A percentile compares a stretch with the other conserved stretches of the same genome.
Conservation (phyloP, 2,329 filamentous ascomycete species). For the Colletotrichum somersetense region DNA sequence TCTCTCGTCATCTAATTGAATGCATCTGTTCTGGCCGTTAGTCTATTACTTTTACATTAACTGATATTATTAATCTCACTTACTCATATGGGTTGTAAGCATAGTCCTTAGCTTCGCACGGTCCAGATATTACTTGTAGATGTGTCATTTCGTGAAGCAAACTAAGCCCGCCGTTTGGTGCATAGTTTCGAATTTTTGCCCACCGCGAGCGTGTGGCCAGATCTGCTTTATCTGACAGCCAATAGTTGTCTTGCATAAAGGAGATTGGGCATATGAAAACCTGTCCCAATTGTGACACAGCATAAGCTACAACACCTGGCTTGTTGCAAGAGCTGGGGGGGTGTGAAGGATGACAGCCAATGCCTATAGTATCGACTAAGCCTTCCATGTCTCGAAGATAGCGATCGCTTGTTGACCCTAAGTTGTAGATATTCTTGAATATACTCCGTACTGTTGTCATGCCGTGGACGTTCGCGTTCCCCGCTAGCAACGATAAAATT, state of each 20-base stretch:
- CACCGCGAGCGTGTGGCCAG: neutral
- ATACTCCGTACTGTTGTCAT: too few relatives aligned
- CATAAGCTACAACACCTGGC: too few relatives aligned
- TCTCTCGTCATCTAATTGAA: neutral
- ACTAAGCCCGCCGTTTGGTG: neutral
- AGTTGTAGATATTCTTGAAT: too few relatives aligned
- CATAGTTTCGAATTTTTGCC: neutral
- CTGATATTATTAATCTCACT: neutral
- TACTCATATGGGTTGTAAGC: neutral
- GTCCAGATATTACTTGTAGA: neutral
- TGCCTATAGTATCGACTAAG: neutral
- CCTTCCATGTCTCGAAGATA: too few relatives aligned
- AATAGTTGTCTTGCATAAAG: neutral
- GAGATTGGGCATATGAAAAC: neutral
- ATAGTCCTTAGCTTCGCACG: neutral
- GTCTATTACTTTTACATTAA: neutral
- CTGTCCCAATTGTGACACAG: too few relatives aligned
- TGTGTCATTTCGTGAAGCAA: slow-evolving; percentile 2
- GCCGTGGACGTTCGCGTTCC: neutral
- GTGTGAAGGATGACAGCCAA: neutral
- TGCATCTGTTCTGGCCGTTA: neutral
- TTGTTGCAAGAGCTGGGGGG: neutral
- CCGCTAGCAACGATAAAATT: neutral
- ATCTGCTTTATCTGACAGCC: neutral
- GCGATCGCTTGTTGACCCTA: too few relatives aligned